phyloP scores from a whole-genome alignment of 78 protist species.

The Polysphondylium violaceum region DNA sequence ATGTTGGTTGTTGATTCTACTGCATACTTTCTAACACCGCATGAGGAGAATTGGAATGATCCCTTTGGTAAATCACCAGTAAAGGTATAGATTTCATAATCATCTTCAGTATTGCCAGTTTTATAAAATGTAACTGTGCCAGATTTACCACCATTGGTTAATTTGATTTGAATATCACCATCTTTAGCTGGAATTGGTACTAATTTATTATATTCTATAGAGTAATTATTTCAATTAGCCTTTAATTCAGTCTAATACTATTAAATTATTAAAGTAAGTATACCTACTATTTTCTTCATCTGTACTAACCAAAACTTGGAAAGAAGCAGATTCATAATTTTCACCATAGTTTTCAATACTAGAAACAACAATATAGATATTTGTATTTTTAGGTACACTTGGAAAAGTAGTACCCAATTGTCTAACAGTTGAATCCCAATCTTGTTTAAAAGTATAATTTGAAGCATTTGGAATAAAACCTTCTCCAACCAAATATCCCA shows the following conservation, averaged over 20 bases:
- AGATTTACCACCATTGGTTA: slow-evolving; percentile 31
- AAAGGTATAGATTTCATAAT: slow-evolving; percentile 19
- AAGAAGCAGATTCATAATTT: neutral
- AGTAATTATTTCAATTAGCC: neutral
- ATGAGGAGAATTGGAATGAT: slow-evolving; percentile 45
- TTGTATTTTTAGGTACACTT: neutral
- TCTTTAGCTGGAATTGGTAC: slow-evolving; percentile 47
- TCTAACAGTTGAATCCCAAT: slow-evolving; percentile 10
- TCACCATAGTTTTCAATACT: neutral
- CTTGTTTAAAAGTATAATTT: neutral
- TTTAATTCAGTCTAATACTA: neutral
- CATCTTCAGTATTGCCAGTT: slow-evolving; percentile 32
- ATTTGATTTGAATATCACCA: slow-evolving; percentile 14
- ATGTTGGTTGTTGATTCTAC: neutral
- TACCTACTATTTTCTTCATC: neutral
- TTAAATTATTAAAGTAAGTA: neutral
- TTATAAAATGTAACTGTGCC: slow-evolving; percentile 21
- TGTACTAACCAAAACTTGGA: neutral
- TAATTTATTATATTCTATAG: neutral
- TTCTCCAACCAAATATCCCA: neutral
- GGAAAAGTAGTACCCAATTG: slow-evolving; percentile 1
- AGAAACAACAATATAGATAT: neutral
- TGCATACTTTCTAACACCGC: slow-evolving; percentile 45
- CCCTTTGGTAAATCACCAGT: slow-evolving; percentile 39
- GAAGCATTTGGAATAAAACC: neutral